Percentiles rank a stretch among this genome's conserved stretches.
These are phyloP conservation scores for Mycena chlorophos DNA, from an alignment of 768 basidiomycete genomes.

Conservation along the genomic window DNA sequence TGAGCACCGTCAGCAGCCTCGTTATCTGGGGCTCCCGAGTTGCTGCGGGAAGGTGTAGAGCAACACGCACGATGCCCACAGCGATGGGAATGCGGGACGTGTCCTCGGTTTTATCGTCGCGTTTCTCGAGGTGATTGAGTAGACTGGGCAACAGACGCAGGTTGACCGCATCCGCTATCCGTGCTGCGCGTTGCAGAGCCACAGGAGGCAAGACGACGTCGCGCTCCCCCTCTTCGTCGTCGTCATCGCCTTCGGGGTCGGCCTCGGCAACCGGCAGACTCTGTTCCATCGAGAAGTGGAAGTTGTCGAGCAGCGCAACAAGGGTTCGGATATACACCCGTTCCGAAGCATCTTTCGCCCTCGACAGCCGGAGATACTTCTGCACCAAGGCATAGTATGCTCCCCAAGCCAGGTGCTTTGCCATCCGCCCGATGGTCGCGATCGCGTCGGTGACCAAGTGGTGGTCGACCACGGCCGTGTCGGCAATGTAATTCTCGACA, in stretches of 20 bases:
- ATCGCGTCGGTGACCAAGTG: constrained; percentile 92
- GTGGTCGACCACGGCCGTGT: constrained; percentile 68
- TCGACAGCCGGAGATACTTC: constrained; percentile 72
- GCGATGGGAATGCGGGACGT: constrained; percentile 85
- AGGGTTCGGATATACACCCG: constrained; percentile 83
- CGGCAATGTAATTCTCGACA: constrained; percentile 74
- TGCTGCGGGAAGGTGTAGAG: constrained; percentile 70
- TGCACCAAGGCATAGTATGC: constrained; percentile 79
- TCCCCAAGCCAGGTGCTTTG: constrained; percentile 78
- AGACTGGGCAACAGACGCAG: constrained; percentile 75
- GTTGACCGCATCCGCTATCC: constrained; percentile 77
- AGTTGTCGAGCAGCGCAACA: constrained; percentile 83
- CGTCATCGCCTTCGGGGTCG: constrained; percentile 29
- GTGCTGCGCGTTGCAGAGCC: constrained; percentile 28
- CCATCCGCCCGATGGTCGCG: constrained; percentile 71
- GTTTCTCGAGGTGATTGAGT: constrained; percentile 77
- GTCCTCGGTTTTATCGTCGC: constrained; percentile 78
- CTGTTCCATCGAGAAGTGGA: constrained; percentile 86
- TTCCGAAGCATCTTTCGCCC: constrained; percentile 68
- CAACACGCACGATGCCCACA: constrained; percentile 82
- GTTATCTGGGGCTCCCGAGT: constrained; percentile 67
- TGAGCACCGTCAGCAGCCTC: constrained; percentile 78
- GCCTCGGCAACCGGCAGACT: constrained; percentile 37
- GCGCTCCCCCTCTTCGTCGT: constrained; percentile 33
- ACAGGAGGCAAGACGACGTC: constrained; percentile 21